These are phyloP conservation scores for Hygrophoropsis aurantiaca DNA, from an alignment of 768 basidiomycete species.

Conservation along the genomic window DNA sequence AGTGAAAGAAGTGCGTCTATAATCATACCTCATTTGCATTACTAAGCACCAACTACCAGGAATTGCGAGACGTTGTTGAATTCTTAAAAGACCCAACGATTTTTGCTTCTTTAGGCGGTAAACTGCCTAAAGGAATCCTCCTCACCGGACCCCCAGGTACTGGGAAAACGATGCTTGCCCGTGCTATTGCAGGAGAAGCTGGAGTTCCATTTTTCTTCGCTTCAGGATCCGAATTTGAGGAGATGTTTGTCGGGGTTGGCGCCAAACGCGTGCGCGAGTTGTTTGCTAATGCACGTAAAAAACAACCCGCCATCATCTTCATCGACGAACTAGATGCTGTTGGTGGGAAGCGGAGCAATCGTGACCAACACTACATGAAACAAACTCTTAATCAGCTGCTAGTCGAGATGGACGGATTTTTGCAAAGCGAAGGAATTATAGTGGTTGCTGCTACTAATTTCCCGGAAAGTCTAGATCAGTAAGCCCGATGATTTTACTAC, in stretches of 20 bases:
- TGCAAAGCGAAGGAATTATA: conserved; percentile 90
- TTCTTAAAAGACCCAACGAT: conserved; percentile 92
- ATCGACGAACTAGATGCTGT: conserved; percentile 97
- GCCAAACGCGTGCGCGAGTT: conserved; percentile 95
- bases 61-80: conserved; percentile 91
- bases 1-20: conserved; percentile 76
- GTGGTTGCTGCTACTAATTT: conserved; percentile 99
- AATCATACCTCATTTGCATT: not conserved
- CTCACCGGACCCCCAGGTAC: conserved; percentile 92
- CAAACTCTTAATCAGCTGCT: conserved; percentile 95
- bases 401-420: conserved; percentile 97
- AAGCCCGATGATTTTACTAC: conserved; percentile 26
- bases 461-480: conserved; percentile 91
- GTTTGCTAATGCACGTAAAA: conserved; percentile 91
- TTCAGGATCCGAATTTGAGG: conserved; percentile 95
- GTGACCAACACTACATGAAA: conserved; percentile 88
- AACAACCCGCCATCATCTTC: conserved; percentile 96
- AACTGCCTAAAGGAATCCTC: conserved; percentile 90
- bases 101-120: conserved; percentile 90
- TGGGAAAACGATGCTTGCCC: conserved; percentile 80
- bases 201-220: conserved; percentile 98
- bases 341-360: conserved; percentile 81
- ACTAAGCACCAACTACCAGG: conserved; percentile 43
- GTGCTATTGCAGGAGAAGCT: conserved; percentile 97
- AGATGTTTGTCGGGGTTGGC: conserved; percentile 96